Base-by-base conservation (phyloP, 148 eudicot species). In the Camellia japonica region DNA sequence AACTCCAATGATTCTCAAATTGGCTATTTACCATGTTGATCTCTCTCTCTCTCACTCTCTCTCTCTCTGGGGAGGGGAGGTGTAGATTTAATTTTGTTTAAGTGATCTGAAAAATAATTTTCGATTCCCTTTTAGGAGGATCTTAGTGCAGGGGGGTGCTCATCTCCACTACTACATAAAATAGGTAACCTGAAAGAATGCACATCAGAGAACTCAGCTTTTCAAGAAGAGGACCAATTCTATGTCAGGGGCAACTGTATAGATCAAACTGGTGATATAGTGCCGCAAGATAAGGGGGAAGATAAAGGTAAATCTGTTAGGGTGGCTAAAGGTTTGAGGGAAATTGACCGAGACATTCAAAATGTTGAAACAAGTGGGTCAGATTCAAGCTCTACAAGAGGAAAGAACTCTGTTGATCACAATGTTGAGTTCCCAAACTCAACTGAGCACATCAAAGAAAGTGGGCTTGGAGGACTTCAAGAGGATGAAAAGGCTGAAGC, bases 311-410 rank as follows among this genome's bases (percentile, higher is more conserved):
- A 84, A 81, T 68, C 75, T 64, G 67, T 65, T 58, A 77, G 77
- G 75, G 71, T 83, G 63, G 74, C 80, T 73, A 80, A 82, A 77
- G 79, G 74, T 76, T 68, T 82, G 23, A 73, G 56, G 49, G 90
- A 90, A 68, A 78, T 42, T 58, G 86, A 81, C 42, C 82, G 81
- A 47, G 89, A 88, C 72, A 75, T 72, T 85, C 88, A 80, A 58
- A 86, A 85, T 81, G 85, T 74, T 69, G 95, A 91, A 84, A 88
- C 87, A 20, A 92, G 95, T 86, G 97, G 90, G 71, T 89, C 97
- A 44, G 97, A 93, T 85, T 88, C 92, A 64, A 91, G 92, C 79
- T 86, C 95, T 68, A 87, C 89, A 20, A 86, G 87, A 74, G 93
- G 86, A 80, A 90, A 91, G 81, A 84, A 83, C 75, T 59, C 79